Conservation (phyloP, 2,329 filamentous ascomycete genomes). For the Neophaeococcomyces aloes region DNA sequence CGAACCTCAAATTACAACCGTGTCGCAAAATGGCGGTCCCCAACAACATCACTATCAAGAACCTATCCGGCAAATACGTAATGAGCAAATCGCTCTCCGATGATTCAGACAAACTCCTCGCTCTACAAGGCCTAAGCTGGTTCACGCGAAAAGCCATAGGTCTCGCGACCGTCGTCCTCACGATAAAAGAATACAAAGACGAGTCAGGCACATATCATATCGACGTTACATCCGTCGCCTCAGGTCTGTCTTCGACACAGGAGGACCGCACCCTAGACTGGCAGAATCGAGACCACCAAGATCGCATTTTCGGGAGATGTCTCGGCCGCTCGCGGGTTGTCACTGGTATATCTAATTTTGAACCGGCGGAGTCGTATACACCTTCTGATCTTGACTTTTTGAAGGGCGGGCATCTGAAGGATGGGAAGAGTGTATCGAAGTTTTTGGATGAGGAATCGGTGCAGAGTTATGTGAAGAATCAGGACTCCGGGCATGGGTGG, state of each 20-base stretch:
- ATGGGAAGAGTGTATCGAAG: constrained; percentile 46
- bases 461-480: constrained; percentile 41
- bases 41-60: constrained; percentile 51
- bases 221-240: constrained; percentile 60
- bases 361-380: constrained; percentile 31
- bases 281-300: constrained; percentile 53
- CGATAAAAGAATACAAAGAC: constrained; percentile 34
- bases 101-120: constrained; percentile 55
- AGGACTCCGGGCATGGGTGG: constrained; percentile 36
- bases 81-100: constrained; percentile 69
- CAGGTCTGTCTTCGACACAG: constrained; percentile 57
- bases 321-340: constrained; percentile 43
- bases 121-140: constrained; percentile 58
- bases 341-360: constrained; percentile 26
- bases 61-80: constrained; percentile 59
- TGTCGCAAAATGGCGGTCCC: constrained; percentile 58
- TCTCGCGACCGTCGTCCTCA: constrained; percentile 48
- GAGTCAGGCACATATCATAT: constrained; percentile 46
- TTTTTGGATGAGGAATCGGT: constrained; percentile 50
- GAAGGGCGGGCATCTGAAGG: constrained; percentile 34
- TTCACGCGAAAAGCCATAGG: constrained; percentile 61
- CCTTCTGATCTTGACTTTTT: constrained; percentile 31
- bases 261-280: constrained; percentile 51
- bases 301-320: constrained; percentile 70
- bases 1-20: too few relatives aligned